Conservation (phyloP, 441 rosid genomes). For the Mallotus japonicus region DNA sequence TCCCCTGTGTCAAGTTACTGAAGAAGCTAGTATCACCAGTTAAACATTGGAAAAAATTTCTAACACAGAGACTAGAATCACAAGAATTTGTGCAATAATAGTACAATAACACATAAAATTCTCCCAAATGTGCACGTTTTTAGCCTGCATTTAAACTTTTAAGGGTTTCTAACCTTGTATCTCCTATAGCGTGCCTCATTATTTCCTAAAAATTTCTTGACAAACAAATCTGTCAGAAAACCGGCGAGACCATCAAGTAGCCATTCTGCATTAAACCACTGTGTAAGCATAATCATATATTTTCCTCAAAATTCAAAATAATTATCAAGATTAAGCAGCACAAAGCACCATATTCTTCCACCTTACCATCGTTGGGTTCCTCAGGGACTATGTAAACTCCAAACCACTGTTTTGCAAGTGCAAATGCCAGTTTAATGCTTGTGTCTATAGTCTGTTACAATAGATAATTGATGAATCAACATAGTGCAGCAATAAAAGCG, state of each 20-base stretch:
- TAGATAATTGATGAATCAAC: conserved; percentile 31
- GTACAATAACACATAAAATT: neutral
- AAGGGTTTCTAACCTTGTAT: conserved; percentile 68
- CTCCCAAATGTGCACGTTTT: no score
- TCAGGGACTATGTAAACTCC: conserved; percentile 84
- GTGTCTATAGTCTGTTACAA: conserved; percentile 81
- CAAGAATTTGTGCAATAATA: neutral
- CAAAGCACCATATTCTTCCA: conserved; percentile 23
- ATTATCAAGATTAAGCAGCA: conserved; percentile 17
- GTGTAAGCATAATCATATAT: conserved; percentile 17
- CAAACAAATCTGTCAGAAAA: conserved; percentile 83
- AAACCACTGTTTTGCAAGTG: conserved; percentile 99
- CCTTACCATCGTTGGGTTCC: conserved; percentile 84
- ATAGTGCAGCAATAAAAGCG: conserved; percentile 19
- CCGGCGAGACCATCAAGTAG: conserved; percentile 97
- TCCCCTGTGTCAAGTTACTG: no score
- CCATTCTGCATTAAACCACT: conserved; percentile 64
- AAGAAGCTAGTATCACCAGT: no score
- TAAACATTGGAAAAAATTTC: neutral
- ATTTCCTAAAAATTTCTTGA: conserved; percentile 92
- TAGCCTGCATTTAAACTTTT: neutral
- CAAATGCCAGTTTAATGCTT: conserved; percentile 84
- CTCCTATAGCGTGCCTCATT: conserved; percentile 94
- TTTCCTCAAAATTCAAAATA: conserved; percentile 16
- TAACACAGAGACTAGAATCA: neutral